These are phyloP conservation scores for Heliamphora exappendiculata DNA, from an alignment of 148 eudicot genomes.

Conservation along the genomic window DNA sequence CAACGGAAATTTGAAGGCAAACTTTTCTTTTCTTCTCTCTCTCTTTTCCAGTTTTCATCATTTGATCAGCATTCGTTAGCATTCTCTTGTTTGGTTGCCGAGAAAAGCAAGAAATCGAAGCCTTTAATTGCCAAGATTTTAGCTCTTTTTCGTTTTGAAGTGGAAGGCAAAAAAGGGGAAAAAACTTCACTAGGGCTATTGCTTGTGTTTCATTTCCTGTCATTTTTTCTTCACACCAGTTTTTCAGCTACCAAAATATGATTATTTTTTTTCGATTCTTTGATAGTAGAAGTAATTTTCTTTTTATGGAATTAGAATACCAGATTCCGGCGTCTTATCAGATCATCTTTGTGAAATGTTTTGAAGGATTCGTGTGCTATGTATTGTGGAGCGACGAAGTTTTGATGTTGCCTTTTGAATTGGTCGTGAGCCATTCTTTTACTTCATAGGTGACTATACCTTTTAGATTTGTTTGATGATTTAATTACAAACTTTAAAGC, in stretches of 20 bases:
- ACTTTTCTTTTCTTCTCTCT: background rate
- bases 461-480: background rate
- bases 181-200: too few species aligned
- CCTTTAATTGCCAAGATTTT: too few species aligned
- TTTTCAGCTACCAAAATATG: background rate
- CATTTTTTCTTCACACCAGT: background rate
- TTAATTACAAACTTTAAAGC: background rate
- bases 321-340: background rate
- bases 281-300: background rate
- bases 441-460: background rate
- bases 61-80: background rate
- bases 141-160: too few species aligned
- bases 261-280: too few species aligned
- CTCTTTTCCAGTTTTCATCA: background rate
- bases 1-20: constrained; percentile 57
- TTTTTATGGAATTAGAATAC: background rate
- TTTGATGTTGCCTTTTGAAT: background rate
- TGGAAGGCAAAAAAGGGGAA: background rate
- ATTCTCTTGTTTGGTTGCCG: background rate
- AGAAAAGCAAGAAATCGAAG: too few species aligned
- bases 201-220: background rate
- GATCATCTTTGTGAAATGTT: background rate
- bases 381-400: background rate
- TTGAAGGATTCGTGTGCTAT: background rate
- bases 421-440: background rate